These are phyloP conservation scores for Pistacia integerrima DNA, from an alignment of 345 rosid genomes.

Conservation along the genomic window DNA sequence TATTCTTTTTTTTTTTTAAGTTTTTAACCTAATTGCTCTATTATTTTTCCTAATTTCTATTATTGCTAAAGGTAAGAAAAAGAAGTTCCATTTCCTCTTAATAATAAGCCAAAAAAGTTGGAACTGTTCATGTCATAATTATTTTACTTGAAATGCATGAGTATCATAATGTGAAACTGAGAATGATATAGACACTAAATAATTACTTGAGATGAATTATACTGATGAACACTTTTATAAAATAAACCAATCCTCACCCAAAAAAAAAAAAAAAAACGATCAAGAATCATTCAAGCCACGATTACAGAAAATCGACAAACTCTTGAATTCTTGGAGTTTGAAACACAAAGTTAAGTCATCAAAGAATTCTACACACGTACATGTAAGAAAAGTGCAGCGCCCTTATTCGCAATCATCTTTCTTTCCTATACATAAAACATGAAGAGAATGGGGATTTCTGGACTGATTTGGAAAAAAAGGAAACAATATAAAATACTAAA, in stretches of 20 bases:
- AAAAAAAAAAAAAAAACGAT: too few relatives aligned
- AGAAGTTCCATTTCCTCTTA: conserved; percentile 25
- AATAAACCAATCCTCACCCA: not conserved
- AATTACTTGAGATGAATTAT: too few relatives aligned
- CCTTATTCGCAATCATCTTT: not conserved
- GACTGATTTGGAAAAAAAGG: not conserved
- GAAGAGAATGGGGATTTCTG: not conserved
- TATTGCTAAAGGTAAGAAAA: too few relatives aligned
- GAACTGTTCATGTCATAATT: too few relatives aligned
- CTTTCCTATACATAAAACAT: conserved; percentile 8
- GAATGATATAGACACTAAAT: too few relatives aligned
- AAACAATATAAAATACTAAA: not conserved
- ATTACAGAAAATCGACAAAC: not conserved
- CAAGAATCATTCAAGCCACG: not conserved
- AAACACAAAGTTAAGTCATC: not conserved
- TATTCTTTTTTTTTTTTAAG: too few relatives aligned
- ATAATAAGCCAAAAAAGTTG: conserved; percentile 24
- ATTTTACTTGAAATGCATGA: too few relatives aligned
- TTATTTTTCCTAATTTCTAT: too few relatives aligned
- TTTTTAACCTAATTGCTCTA: too few relatives aligned
- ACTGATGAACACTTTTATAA: too few relatives aligned
- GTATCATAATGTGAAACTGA: too few relatives aligned
- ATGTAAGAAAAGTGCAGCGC: not conserved
- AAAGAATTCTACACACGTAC: conserved; percentile 7
- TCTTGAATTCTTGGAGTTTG: too few relatives aligned